Conservation (phyloP, 1,284 basidiomycete species). For the Sanguinoderma infundibulare region DNA sequence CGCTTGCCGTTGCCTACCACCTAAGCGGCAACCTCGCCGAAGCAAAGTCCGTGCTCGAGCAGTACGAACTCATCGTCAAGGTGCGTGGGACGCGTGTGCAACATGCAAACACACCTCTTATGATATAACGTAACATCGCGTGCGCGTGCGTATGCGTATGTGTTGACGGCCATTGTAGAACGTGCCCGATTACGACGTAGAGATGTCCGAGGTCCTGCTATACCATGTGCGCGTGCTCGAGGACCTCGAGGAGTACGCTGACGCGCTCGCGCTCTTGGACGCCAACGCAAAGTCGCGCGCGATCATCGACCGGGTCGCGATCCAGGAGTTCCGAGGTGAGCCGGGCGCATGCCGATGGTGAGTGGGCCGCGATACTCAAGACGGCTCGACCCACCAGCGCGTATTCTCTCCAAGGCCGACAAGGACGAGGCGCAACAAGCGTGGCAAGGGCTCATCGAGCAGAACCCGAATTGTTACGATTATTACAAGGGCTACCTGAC, state of each 20-base stretch:
- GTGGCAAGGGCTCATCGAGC: slow-evolving; percentile 82
- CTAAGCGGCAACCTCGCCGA: slow-evolving; percentile 79
- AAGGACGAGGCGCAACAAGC: slow-evolving; percentile 76
- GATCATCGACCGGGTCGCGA: slow-evolving; percentile 74
- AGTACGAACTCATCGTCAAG: slow-evolving; percentile 68
- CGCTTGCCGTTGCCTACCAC: slow-evolving; percentile 88
- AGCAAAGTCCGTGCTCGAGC: slow-evolving; percentile 77
- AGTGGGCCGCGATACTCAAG: slow-evolving; percentile 19
- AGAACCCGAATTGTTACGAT: slow-evolving; percentile 84
- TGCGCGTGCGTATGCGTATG: neutral
- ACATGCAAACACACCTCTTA: no score
- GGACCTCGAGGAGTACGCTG: slow-evolving; percentile 69
- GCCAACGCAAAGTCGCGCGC: slow-evolving; percentile 64
- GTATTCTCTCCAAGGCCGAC: slow-evolving; percentile 69
- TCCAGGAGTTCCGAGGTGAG: slow-evolving; percentile 75
- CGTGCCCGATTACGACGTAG: slow-evolving; percentile 77
- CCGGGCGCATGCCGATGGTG: slow-evolving; percentile 9
- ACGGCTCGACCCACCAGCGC: slow-evolving; percentile 49
- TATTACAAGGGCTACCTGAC: slow-evolving; percentile 82
- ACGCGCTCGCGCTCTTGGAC: slow-evolving; percentile 70
- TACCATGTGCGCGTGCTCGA: slow-evolving; percentile 86
- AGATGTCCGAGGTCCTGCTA: slow-evolving; percentile 85
- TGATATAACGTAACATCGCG: neutral
- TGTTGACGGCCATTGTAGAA: slow-evolving; percentile 56
- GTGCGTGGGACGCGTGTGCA: slow-evolving; percentile 38